Conservation (phyloP, 1,284 basidiomycete genomes). For the Cutaneotrichosporon cavernicola region DNA sequence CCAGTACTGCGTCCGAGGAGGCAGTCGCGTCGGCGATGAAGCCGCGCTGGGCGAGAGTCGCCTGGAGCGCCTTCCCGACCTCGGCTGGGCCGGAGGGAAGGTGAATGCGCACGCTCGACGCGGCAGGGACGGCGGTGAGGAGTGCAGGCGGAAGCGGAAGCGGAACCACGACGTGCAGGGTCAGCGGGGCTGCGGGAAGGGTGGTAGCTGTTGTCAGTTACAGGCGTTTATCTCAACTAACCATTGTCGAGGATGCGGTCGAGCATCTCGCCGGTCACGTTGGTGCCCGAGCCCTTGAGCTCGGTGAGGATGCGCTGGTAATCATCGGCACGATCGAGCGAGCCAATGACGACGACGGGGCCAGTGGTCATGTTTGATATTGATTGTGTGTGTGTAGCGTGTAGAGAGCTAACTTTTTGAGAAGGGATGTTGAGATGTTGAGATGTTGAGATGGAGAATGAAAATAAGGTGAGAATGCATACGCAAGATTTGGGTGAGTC, state of each 20-base stretch:
- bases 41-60: constrained; percentile 27
- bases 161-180: constrained; percentile 50
- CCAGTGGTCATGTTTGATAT: constrained; percentile 6
- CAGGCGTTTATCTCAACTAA: constrained; percentile 27
- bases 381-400: background rate
- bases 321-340: constrained; percentile 48
- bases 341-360: constrained; percentile 46
- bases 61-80: constrained; percentile 27
- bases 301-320: constrained; percentile 43
- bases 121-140: constrained; percentile 43
- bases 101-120: constrained; percentile 42
- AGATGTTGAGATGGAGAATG: background rate
- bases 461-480: too few species aligned
- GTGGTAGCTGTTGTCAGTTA: constrained; percentile 40
- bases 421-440: background rate
- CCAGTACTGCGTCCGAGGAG: constrained; percentile 33
- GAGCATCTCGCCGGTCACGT: constrained; percentile 51
- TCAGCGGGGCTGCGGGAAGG: constrained; percentile 41
- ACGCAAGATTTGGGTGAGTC: too few species aligned
- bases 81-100: constrained; percentile 35
- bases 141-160: constrained; percentile 44
- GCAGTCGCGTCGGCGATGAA: constrained; percentile 37
- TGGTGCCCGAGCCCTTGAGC: constrained; percentile 35
- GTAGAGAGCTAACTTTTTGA: background rate
- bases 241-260: constrained; percentile 52